These are phyloP conservation scores for Tylopilus subfusipes DNA, from an alignment of 768 basidiomycete genomes.

Conservation along the genomic window DNA sequence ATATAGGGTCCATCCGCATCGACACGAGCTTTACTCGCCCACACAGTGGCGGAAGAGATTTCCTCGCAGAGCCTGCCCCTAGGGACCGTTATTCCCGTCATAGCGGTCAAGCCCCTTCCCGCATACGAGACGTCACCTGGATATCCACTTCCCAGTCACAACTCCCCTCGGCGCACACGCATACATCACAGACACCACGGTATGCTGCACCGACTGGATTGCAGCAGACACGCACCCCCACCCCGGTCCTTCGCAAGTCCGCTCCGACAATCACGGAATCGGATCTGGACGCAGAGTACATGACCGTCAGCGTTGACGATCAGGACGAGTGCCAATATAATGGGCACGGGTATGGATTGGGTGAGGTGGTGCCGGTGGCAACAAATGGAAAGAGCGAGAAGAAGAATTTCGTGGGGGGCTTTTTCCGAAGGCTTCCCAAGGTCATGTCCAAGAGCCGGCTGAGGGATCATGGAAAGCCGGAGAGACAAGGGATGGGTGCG, in stretches of 20 bases:
- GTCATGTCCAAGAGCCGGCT: constrained; percentile 32
- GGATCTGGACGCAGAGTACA: constrained; percentile 33
- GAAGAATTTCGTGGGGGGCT: constrained; percentile 30
- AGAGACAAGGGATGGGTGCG: constrained; percentile 15
- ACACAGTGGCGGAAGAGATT: constrained; percentile 28
- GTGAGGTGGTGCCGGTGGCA: constrained; percentile 19
- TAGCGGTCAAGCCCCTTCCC: constrained; percentile 24
- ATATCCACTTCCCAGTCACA: constrained; percentile 29
- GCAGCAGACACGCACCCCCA: constrained; percentile 25
- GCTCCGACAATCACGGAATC: constrained; percentile 31
- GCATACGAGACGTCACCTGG: constrained; percentile 32
- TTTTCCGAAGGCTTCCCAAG: constrained; percentile 31
- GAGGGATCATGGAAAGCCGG: constrained; percentile 23
- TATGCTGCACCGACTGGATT: constrained; percentile 19
- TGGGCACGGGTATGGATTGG: constrained; percentile 24
- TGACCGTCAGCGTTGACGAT: constrained; percentile 30
- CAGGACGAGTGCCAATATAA: constrained; percentile 17
- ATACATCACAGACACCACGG: constrained; percentile 29
- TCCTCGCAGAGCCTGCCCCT: constrained; percentile 16
- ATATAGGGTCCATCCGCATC: constrained; percentile 23
- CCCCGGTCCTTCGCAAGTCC: constrained; percentile 28
- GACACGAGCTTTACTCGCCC: constrained; percentile 31
- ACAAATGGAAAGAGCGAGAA: constrained; percentile 29
- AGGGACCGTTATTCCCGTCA: constrained; percentile 31
- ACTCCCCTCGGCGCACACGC: constrained; percentile 24